Evolutionary conservation across 2,329 filamentous ascomycete species (phyloP), one percentile per base, ranked within the genome.

Genomic region (Thyridium curvatum): DNA sequence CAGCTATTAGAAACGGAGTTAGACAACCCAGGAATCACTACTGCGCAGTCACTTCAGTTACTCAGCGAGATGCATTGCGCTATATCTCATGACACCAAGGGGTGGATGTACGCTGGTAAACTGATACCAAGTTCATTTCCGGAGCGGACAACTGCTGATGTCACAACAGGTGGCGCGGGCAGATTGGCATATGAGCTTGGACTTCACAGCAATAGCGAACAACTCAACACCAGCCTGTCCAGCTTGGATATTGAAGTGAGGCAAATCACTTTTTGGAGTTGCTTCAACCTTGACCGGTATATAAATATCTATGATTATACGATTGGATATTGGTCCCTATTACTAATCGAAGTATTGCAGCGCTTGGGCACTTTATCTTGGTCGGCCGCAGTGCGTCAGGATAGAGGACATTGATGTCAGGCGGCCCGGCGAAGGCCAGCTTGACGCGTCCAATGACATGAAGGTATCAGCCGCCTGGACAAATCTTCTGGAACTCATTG

Each of bases 331-430:
- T n/a, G n/a, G n/a, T n/a, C n/a, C n/a, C n/a, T n/a, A n/a, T n/a
- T n/a, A n/a, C n/a, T n/a, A n/a, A n/a, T n/a, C n/a, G n/a, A n/a
- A n/a, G n/a, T n/a, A n/a, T n/a, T n/a, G n/a, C n/a, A 26, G 21
- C 21, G 21, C 21, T 15, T 43, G 41, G 41, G 36, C 41, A 2
- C 32, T 43, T 6, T 39, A 43, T 14, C 26, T 38, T 3, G 38
- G 41, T 17, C 30, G 33, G 13, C 38, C 38, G 7, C 35, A 38
- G 14, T 38, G 40, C 18, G 33, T 41, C 12, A 35, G 35, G 16
- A 18, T 36, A 4, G 40, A 39, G 16, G 40, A 42, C 4, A 37
- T 42, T 2, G 35, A 32, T 4, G 29, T 39, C 3, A 18, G 29
- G 9, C 35, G 35, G 15, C 40, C 36, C 9, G 32, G 32, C n/a